Evolutionary conservation across 495 filamentous ascomycete species (phyloP), one percentile per base, ranked within the genome.

Genomic region (Aspergillus ostianus): DNA sequence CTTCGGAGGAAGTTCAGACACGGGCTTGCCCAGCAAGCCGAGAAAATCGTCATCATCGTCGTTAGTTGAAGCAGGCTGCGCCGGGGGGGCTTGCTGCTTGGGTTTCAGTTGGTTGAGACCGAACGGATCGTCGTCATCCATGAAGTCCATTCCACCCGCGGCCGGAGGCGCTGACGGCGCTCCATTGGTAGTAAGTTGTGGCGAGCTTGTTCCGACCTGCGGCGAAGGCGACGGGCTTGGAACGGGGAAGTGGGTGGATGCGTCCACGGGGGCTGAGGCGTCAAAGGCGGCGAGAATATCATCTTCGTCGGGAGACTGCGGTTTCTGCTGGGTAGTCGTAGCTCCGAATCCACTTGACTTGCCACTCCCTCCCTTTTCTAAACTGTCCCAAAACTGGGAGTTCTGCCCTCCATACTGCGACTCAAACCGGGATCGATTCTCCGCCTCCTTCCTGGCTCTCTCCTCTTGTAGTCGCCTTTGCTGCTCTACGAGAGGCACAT

Each of bases 41-140:
- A 98, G 80, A 44, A 98, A 88, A 68, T 98, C 93, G 67, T 95
- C 90, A 69, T 98, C 93, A 67, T 95, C 90, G 51, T 96, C 90
- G 44, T 77, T 69, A 29, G 63, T 75, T 64, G 66, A 70, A n/a
- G 64, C 57, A 29, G 62, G 55, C 46, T 71, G 58, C 2, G 76
- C 67, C 13, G 76, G 61, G 2, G 77, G 66, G 54, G 51, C 69
- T n/a, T 41, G 29, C 47, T 62, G 58, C 69, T 75, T 73, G 0
- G 80, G 60, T 49, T 82, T 84, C 64, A 93, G 64, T 56, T 88
- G 77, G 49, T 76, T 84, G 44, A 97, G 80, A n/a, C 92, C 94
- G 65, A 98, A 98, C 9, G 92, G 91, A 67, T 97, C 93, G 60
- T 95, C 85, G 45, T 82, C 76, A 1, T 74, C 70, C 17, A 59